Evolutionary conservation across 352 stramenopile species (phyloP), one percentile per base, ranked within the genome.

Genomic region (Ochromonadaceae sp.): DNA sequence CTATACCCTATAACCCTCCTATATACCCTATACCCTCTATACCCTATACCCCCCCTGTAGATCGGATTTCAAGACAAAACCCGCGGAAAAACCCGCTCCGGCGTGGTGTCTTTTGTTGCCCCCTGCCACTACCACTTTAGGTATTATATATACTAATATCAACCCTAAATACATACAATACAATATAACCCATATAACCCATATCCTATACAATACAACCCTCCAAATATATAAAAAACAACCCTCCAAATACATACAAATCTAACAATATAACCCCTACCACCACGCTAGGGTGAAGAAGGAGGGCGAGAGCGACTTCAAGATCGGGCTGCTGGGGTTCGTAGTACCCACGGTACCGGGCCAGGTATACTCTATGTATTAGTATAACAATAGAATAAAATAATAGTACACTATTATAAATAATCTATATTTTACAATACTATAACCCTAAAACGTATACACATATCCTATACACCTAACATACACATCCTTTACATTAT

Each of bases 251-350:
- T 46, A 70, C 4, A 26, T 60, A 40, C 59, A 28, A 59, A 65
- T 48, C 38, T 15, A 20, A 47, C 59, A 46, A n/a, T 20, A n/a
- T 46, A 20, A 46, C 20, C 40, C 40, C n/a, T n/a, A n/a, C n/a
- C n/a, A n/a, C n/a, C n/a, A n/a, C n/a, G n/a, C n/a, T n/a, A n/a
- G n/a, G n/a, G n/a, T n/a, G n/a, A n/a, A n/a, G n/a, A n/a, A n/a
- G n/a, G n/a, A 81, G 62, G 49, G 60, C 30, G 77, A 80, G 35
- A 52, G 78, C 0, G 76, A 78, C 60, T 73, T 49, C 30, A 74
- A 81, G 41, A 65, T 53, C 22, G 76, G 72, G 72, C 30, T 78
- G 22, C 72, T 76, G 46, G 70, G 76, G 58, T 47, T 49, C 31
- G 72, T 76, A 63, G 46, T 59, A 39, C 25, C 26, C 36, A 62